A percentile compares a stretch with the other conserved stretches of the same genome.
Conservation (phyloP, 2,329 filamentous ascomycete species). For the Ampelomyces quisqualis region DNA sequence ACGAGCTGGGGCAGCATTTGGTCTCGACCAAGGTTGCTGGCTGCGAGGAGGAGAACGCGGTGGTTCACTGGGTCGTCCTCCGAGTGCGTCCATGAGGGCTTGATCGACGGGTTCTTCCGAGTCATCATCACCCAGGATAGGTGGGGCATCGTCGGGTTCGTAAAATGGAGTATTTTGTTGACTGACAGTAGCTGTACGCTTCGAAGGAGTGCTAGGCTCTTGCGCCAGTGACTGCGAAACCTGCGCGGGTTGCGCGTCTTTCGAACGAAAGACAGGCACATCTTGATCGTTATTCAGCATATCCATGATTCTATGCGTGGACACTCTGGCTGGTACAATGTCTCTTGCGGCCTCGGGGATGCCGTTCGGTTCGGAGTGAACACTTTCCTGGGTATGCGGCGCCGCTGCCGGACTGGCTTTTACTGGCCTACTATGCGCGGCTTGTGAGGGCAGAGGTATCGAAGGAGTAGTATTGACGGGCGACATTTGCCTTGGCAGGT, state of each 20-base stretch:
- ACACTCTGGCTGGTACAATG: conserved; percentile 27
- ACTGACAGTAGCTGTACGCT: conserved; percentile 7
- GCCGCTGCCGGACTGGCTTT: conserved; percentile 12
- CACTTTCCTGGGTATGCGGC: conserved; percentile 4
- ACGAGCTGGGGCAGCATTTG: conserved; percentile 14
- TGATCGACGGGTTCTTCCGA: conserved; percentile 27
- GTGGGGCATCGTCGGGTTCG: conserved; percentile 18
- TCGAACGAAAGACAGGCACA: conserved; percentile 23
- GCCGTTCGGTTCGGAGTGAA: conserved; percentile 13
- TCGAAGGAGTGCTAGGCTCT: conserved; percentile 23
- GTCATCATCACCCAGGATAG: conserved; percentile 19
- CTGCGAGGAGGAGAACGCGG: conserved; percentile 11
- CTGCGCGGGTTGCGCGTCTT: conserved; percentile 17
- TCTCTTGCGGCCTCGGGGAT: conserved; percentile 15
- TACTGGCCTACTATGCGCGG: conserved; percentile 20
- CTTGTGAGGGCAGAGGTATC: conserved; percentile 16
- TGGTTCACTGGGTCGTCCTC: conserved; percentile 19
- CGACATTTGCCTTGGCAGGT: conserved; percentile 18
- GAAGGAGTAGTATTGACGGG: conserved; percentile 16
- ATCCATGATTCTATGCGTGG: conserved; percentile 42
- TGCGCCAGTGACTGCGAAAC: not conserved
- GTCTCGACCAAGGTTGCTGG: conserved; percentile 17
- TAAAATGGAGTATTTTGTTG: conserved; percentile 24
- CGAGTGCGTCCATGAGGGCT: conserved; percentile 23
- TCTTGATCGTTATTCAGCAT: conserved; percentile 42